These are phyloP conservation scores for Begonia fuchsioides DNA, from an alignment of 306 rosid genomes.

Conservation along the genomic window DNA sequence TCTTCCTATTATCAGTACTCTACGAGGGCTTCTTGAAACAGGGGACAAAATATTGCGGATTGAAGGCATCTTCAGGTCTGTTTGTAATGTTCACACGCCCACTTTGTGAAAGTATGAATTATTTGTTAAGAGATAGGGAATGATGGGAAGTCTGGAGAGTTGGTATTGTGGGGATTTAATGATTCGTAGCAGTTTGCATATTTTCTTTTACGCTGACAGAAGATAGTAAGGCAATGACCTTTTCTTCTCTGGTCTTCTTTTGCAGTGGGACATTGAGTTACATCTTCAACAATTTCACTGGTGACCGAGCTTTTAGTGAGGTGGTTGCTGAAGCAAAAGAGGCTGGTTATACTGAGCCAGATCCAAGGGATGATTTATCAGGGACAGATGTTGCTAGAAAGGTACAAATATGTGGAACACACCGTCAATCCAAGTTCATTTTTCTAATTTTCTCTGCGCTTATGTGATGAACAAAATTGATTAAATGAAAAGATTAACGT, in stretches of 20 bases:
- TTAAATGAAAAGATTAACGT: too few species aligned
- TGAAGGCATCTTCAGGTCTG: slow-evolving; percentile 94
- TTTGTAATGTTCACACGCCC: background rate
- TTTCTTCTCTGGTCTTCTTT: slow-evolving; percentile 15
- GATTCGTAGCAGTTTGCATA: too few species aligned
- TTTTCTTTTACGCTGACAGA: too few species aligned
- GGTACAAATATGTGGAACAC: too few species aligned
- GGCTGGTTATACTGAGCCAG: slow-evolving; percentile 97
- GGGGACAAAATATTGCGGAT: slow-evolving; percentile 90
- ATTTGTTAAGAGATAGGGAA: background rate
- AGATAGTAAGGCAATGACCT: background rate
- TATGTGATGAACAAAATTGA: too few species aligned
- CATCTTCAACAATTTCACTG: slow-evolving; percentile 76
- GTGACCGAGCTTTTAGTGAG: slow-evolving; percentile 61
- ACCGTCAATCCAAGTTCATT: too few species aligned
- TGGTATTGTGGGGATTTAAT: too few species aligned
- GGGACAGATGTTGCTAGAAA: slow-evolving; percentile 97
- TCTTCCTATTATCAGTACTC: slow-evolving; percentile 87
- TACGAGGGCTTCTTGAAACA: slow-evolving; percentile 91
- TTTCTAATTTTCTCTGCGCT: too few species aligned
- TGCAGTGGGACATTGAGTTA: slow-evolving; percentile 99
- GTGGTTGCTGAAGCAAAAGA: slow-evolving; percentile 85
- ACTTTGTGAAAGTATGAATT: too few species aligned
- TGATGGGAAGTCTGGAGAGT: background rate
- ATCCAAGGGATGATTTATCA: slow-evolving; percentile 91